A percentile compares a stretch with the other conserved stretches of the same genome.
phyloP scores from a whole-genome alignment of 2,329 filamentous ascomycete genomes.

The Pseudohalonectria lignicola region DNA sequence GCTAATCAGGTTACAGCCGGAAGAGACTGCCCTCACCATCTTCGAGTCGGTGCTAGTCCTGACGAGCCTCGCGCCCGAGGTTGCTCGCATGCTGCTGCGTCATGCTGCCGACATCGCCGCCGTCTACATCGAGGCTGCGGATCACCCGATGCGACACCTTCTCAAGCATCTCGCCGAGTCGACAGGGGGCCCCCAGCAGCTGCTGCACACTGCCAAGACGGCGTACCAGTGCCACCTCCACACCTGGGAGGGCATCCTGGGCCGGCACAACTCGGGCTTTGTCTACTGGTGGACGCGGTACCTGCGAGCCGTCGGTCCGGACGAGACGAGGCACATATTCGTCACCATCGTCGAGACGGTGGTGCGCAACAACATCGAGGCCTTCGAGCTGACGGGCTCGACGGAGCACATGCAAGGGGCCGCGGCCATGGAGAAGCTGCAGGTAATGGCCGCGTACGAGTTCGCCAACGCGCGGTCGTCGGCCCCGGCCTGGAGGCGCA shows the following conservation, averaged over 20 bases:
- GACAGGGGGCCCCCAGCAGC: background rate
- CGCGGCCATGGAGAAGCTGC: background rate
- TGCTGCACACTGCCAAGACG: background rate
- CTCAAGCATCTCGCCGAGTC: slow-evolving; percentile 1
- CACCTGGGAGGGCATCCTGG: slow-evolving; percentile 1
- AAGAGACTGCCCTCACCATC: background rate
- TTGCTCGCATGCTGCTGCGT: background rate
- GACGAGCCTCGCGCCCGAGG: background rate
- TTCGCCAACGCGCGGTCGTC: no score
- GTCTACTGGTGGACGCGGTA: background rate
- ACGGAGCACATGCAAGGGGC: no score
- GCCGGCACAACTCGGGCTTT: background rate
- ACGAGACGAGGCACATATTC: background rate
- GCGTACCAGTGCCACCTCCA: background rate
- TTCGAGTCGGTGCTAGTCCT: background rate
- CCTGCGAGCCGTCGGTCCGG: background rate
- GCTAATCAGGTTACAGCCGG: background rate
- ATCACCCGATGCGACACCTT: slow-evolving; percentile 1
- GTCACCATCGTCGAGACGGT: background rate
- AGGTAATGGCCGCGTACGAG: no score
- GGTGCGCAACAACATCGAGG: no score
- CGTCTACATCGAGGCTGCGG: background rate
- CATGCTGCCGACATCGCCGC: slow-evolving; percentile 2
- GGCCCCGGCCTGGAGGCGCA: no score
- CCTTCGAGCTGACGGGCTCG: no score